Evolutionary conservation across 768 basidiomycete species (phyloP), one percentile per base, ranked within the genome.

Genomic region (Psilocybe cyanescens): DNA sequence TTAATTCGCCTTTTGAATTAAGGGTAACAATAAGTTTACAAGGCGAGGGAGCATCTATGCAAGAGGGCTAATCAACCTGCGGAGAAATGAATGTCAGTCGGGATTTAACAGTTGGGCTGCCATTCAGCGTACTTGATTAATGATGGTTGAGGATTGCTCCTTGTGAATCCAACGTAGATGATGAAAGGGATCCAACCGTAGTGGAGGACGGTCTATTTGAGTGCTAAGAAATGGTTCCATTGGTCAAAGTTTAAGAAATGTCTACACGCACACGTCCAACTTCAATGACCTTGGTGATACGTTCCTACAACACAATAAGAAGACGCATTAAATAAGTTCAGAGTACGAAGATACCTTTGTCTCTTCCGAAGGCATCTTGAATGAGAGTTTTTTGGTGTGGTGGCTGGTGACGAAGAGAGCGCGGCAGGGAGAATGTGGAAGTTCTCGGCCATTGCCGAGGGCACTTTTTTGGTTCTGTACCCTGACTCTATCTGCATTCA

Each of bases 111-210:
- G 9, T 50, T 44, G 41, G 45, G 49, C 4, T 55, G 28, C 3
- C 52, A 44, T 57, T 17, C 29, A 54, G 85, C 93, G 69, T 57
- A 97, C 95, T 97, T 96, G 77, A 97, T 97, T 70, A 98, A 80
- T 41, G 94, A 95, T 17, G 96, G 96, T 68, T 95, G 94, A 31
- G 96, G 96, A 72, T 91, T 94, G 72, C 94, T 95, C 67, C 91
- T 82, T 56, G 91, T 92, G 80, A 92, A 97, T 37, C 96, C 97
- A 71, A 97, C 84, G 75, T 95, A 97, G 70, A 99, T 96, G 71
- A 99, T 94, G 72, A 96, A 79, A 33, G 97, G 97, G 70, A 99
- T 95, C 94, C 96, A 99, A 65, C 89, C 90, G 68, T 95, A 97
- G 77, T 97, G 95, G 56, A 97, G 72, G 69, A 95, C 83, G 61